A percentile compares a stretch with the other conserved stretches of the same genome.
Conservation (phyloP, 495 filamentous ascomycete genomes). For the Aspergillus haitiensis region DNA sequence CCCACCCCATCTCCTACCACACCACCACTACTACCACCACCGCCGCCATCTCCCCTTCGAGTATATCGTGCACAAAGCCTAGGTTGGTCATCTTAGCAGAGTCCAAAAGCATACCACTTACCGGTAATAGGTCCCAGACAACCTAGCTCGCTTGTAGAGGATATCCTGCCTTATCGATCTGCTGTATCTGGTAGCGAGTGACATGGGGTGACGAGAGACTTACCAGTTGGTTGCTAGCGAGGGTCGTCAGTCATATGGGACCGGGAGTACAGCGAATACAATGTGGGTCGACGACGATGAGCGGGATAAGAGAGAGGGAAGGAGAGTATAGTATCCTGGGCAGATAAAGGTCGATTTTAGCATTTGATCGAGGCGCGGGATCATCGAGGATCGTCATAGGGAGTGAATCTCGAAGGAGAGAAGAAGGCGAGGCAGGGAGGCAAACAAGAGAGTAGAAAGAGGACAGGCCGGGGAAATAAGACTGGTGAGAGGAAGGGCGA, state of each 20-base stretch:
- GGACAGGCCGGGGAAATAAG: background rate
- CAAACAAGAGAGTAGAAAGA: conserved; percentile 6
- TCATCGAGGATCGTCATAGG: background rate
- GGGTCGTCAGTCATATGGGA: background rate
- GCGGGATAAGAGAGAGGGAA: background rate
- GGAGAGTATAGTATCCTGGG: background rate
- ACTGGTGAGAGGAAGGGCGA: background rate
- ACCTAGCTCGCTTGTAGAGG: background rate
- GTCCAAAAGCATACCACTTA: background rate
- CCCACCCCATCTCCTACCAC: background rate
- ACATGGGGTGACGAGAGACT: background rate
- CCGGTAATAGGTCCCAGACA: background rate
- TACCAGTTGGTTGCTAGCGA: background rate
- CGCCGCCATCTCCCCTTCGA: background rate
- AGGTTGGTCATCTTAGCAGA: background rate
- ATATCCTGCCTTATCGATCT: background rate
- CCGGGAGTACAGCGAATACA: background rate
- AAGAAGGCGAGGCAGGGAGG: background rate
- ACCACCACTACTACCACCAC: background rate
- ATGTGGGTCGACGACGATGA: background rate
- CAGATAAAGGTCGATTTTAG: no score
- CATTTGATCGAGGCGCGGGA: no score
- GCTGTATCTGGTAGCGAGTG: background rate
- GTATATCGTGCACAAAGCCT: background rate
- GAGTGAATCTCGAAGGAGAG: background rate